Base-by-base conservation (phyloP, 2,329 filamentous ascomycete species). In the Beauveria australis region DNA sequence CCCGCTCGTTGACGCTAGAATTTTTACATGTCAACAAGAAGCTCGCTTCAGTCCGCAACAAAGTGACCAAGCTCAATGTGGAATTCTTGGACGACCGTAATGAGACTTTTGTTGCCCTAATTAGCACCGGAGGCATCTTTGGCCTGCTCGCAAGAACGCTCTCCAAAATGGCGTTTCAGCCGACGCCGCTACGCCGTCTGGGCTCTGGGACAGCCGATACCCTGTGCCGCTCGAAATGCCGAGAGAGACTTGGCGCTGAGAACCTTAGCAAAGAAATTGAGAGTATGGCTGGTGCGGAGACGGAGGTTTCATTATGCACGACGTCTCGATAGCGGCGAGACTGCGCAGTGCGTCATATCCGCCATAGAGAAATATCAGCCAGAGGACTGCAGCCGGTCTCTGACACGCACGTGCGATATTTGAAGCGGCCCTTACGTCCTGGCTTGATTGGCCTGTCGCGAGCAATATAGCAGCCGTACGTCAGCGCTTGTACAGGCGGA, bases 81-180 rank as follows among this genome's bases (percentile, higher is more conserved):
- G 10, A 9, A 9, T 60, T 60, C 22, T 26, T 54, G 2, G 65
- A 67, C 49, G 67, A 64, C 3, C 53, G 51, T 5, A 53, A 48
- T 0, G 60, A 62, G 6, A 44, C 51, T 1, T 65, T 65, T 37
- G 61, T 67, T 51, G 63, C 64, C 2, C 57, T 67, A 3, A 64
- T 69, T 14, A 66, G 67, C 18, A 64, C 66, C 4, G 66, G 69
- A 37, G 66, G 66, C 9, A 66, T 67, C 12, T 65, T 64, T 30
- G 60, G 66, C 40, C 54, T 0, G 66, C 67, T 7, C 63, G 65
- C 19, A 62, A 61, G 10, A 54, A 66, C 43, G 62, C 69, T 6
- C n/a, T 67, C 37, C 30, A 28, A 18, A 30, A 51, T 9, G 44
- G 0, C 3, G 46, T 26, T 7, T n/a, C 30, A 3, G 18, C 26